Conservation (phyloP, 225 moss, liverwort and hornwort genomes). For the Ulota crispa region DNA sequence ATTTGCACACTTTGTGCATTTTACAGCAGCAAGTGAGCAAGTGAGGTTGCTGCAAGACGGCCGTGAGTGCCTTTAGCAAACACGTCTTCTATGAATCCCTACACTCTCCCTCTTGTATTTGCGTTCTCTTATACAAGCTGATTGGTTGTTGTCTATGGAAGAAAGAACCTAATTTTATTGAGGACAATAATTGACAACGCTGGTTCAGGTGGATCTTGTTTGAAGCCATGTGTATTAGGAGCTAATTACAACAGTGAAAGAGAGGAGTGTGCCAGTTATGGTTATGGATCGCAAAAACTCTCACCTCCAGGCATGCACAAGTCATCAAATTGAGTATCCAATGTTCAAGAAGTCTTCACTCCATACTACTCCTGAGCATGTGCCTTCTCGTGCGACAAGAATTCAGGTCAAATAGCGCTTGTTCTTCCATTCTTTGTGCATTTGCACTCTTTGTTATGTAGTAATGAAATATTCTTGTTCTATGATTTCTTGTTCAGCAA, state of each 20-base stretch:
- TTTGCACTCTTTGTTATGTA: too few species aligned
- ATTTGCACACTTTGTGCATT: accelerated
- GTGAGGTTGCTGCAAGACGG: neutral
- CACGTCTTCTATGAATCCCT: neutral
- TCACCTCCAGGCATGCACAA: slow-evolving; percentile 23
- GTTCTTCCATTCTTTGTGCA: neutral
- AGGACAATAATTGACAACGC: neutral
- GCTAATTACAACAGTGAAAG: neutral
- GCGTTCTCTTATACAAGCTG: neutral
- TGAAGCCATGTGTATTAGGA: neutral
- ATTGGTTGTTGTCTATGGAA: too few species aligned
- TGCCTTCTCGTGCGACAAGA: neutral
- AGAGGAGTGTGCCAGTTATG: neutral
- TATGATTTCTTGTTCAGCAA: neutral
- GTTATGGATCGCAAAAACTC: slow-evolving; percentile 31
- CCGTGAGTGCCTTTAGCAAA: neutral
- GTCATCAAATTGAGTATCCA: neutral
- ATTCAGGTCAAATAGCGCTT: slow-evolving; percentile 21
- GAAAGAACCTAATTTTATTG: neutral
- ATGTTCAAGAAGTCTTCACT: neutral
- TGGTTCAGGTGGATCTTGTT: neutral
- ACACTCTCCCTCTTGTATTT: neutral
- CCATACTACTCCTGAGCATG: neutral
- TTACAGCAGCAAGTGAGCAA: neutral
- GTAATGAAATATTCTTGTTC: accelerated